These are phyloP conservation scores for Euclidium syriacum DNA, from an alignment of 345 rosid genomes.

Conservation along the genomic window DNA sequence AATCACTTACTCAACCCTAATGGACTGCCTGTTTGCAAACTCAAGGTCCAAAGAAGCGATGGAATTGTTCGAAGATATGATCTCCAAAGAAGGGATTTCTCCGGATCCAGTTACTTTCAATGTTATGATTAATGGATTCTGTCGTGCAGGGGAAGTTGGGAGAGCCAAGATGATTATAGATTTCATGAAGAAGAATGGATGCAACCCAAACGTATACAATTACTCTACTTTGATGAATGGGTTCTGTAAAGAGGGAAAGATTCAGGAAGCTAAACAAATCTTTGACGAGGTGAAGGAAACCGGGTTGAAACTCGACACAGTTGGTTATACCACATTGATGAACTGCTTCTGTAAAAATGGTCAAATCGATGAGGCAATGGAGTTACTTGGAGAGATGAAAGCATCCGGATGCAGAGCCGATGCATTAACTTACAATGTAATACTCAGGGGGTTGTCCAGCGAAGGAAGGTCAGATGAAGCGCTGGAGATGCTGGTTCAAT, in stretches of 20 bases:
- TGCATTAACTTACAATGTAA: constrained; percentile 60
- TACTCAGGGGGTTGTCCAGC: constrained; percentile 66
- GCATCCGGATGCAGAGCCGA: constrained; percentile 61
- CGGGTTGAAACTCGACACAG: constrained; percentile 58
- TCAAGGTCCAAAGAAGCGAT: constrained; percentile 70
- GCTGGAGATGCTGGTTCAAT: constrained; percentile 47
- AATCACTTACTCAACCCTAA: constrained; percentile 72
- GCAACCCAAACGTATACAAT: constrained; percentile 58
- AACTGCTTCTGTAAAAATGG: constrained; percentile 59
- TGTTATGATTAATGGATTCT: constrained; percentile 77
- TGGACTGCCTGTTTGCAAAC: constrained; percentile 51
- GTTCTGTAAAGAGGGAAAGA: constrained; percentile 52
- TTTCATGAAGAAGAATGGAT: constrained; percentile 79
- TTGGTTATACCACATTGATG: constrained; percentile 74
- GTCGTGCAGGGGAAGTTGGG: constrained; percentile 60
- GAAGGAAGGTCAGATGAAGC: constrained; percentile 64
- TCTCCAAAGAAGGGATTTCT: constrained; percentile 57
- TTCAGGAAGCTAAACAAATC: constrained; percentile 49
- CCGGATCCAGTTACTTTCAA: constrained; percentile 79
- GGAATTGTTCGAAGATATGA: constrained; percentile 75
- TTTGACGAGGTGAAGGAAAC: constrained; percentile 56
- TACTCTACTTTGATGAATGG: constrained; percentile 73
- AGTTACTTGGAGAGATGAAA: constrained; percentile 70
- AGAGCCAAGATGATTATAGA: constrained; percentile 67
- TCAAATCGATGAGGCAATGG: constrained; percentile 46